These are phyloP conservation scores for Gamarada debralockiae DNA, from an alignment of 495 filamentous ascomycete genomes.

Conservation along the genomic window DNA sequence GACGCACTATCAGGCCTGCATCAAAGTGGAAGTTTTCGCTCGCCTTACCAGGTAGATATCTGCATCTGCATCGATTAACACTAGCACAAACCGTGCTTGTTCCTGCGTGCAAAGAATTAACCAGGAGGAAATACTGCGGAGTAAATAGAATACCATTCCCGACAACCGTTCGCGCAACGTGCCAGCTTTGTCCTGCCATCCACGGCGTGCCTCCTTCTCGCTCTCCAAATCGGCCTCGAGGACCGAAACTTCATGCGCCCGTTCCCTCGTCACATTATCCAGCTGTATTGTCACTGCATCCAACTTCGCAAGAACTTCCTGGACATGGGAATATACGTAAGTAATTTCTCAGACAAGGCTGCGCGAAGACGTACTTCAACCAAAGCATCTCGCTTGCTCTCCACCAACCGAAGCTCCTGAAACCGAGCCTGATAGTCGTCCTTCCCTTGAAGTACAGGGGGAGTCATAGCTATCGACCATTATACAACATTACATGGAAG, in stretches of 20 bases:
- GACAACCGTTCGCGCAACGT: background rate
- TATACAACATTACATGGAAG: too few relatives aligned
- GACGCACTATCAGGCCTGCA: background rate
- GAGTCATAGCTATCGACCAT: background rate
- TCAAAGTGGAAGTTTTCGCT: background rate
- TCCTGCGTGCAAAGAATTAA: background rate
- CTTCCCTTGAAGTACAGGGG: background rate
- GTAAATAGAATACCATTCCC: background rate
- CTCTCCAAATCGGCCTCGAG: slow-evolving; percentile 33
- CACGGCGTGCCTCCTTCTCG: slow-evolving; percentile 4
- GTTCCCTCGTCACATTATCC: slow-evolving; percentile 29
- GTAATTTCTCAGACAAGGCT: background rate
- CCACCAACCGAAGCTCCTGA: background rate
- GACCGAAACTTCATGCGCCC: slow-evolving; percentile 24
- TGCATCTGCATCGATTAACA: slow-evolving; percentile 35
- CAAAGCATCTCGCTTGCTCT: background rate
- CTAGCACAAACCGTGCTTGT: slow-evolving; percentile 26
- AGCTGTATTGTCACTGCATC: slow-evolving; percentile 33
- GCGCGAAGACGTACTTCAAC: background rate
- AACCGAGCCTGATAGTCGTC: slow-evolving; percentile 4
- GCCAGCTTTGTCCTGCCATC: slow-evolving; percentile 1
- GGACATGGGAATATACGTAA: slow-evolving; percentile 20
- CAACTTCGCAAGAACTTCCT: slow-evolving; percentile 29
- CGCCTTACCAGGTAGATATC: slow-evolving; percentile 30
- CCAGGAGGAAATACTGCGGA: background rate